These are phyloP conservation scores for Pichia terricola DNA, from an alignment of 1,139 yeast species.

Conservation along the genomic window DNA sequence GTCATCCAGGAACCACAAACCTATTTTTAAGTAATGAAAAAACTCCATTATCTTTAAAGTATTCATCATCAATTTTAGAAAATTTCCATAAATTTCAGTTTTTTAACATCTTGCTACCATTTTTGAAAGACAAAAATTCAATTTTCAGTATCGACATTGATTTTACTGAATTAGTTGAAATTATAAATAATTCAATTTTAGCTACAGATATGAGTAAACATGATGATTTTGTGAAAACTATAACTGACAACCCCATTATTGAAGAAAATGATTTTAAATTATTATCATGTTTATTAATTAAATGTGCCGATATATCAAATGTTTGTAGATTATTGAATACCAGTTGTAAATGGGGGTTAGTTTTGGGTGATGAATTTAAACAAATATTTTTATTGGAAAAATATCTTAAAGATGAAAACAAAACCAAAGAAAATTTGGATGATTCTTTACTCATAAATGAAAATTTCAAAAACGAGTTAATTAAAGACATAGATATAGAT, in stretches of 20 bases:
- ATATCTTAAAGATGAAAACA: conserved; percentile 23
- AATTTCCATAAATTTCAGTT: conserved; percentile 75
- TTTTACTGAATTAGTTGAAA: not conserved
- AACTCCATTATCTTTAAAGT: conserved; percentile 59
- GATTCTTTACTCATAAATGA: conserved; percentile 2
- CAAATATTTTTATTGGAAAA: conserved; percentile 54
- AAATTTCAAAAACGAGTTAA: conserved; percentile 5
- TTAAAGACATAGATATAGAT: conserved; percentile 22
- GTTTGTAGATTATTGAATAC: conserved; percentile 73
- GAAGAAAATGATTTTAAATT: conserved; percentile 24
- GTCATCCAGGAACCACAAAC: conserved; percentile 93
- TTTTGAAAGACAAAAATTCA: conserved; percentile 2
- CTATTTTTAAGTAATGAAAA: conserved; percentile 51
- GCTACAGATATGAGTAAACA: conserved; percentile 97
- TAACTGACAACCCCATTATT: conserved; percentile 7
- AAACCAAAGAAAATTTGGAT: conserved; percentile 3
- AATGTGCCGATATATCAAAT: conserved; percentile 92
- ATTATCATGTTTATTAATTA: conserved; percentile 60
- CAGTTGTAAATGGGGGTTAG: conserved; percentile 80
- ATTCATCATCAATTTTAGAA: conserved; percentile 69
- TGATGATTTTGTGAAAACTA: conserved; percentile 55
- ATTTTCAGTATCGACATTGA: not conserved
- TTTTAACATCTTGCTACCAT: conserved; percentile 33
- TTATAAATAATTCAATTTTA: conserved; percentile 21
- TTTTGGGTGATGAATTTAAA: conserved; percentile 65